Base-by-base conservation (phyloP, 306 rosid genomes). In the Glycine tomentella region DNA sequence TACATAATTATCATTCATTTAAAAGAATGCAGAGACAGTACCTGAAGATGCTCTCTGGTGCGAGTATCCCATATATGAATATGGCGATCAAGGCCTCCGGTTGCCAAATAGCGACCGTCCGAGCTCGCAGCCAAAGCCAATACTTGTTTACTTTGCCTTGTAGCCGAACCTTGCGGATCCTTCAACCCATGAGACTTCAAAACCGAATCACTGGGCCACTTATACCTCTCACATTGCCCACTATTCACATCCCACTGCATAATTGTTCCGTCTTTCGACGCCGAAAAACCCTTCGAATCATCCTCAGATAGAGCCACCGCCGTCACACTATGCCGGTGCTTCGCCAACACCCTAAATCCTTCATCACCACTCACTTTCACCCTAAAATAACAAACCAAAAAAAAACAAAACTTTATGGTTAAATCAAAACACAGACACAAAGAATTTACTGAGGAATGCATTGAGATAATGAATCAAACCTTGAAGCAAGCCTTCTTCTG, bases 51-150 rank as follows among this genome's bases (percentile, higher is more conserved):
- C 79, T 89, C 93, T 72, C 94, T 79, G 44, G 97, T 88, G 49
- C 99, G 93, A 6, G 93, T 89, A 86, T 95, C 99, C 99, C 99
- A 95, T 72, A 95, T 69, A 92, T 95, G 99, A 84, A 95, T 71
- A 84, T 95, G 99, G n/a, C 97, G 94, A 76, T 95, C 99, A 55
- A 91, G 88, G 31, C 99, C 99, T 9, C 98, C 99, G 20, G 91
- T 89, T 2, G 97, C 90, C 86, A 95, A 90, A 87, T 93, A 95
- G 46, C 96, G 91, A 62, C 97, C 92, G 80, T 95, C 99, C 1
- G 99, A 92, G 77, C 98, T 95, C 52, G 86, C 90, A 15, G 94
- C 93, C 86, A 95, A 87, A 53, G 99, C 87, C 72, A 89, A 86
- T 4, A 88, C 81, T 58, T 85, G 86, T 65, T 86, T 91, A 74